These are phyloP conservation scores for Ganoderma boninense DNA, from an alignment of 1,284 basidiomycete species.

Conservation along the genomic window DNA sequence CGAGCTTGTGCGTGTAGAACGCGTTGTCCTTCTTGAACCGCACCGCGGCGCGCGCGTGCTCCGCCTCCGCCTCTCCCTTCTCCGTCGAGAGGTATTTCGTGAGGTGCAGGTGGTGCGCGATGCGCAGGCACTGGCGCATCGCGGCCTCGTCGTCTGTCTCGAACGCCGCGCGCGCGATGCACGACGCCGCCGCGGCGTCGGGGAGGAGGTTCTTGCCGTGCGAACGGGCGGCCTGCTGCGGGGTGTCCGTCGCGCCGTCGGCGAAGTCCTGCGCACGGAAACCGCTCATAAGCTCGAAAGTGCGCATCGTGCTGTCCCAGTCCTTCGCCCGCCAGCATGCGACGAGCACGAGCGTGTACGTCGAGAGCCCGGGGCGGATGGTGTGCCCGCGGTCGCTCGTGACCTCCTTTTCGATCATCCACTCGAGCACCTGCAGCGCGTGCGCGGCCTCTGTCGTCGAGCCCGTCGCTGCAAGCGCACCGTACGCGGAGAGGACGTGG, in stretches of 20 bases:
- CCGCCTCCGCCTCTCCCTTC: slow-evolving; percentile 4
- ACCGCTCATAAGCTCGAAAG: slow-evolving; percentile 75
- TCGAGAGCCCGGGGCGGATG: slow-evolving; percentile 56
- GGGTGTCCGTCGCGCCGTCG: slow-evolving; percentile 44
- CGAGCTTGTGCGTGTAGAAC: slow-evolving; percentile 36
- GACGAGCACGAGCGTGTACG: slow-evolving; percentile 62
- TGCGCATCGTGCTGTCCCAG: slow-evolving; percentile 62
- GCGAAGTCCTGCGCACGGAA: slow-evolving; percentile 61
- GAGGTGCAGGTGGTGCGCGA: slow-evolving; percentile 55
- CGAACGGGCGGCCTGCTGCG: slow-evolving; percentile 18
- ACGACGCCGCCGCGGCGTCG: slow-evolving; percentile 54
- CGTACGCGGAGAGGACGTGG: slow-evolving; percentile 61
- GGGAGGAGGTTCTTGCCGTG: slow-evolving; percentile 52
- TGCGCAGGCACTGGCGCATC: slow-evolving; percentile 65
- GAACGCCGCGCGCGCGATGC: slow-evolving; percentile 58
- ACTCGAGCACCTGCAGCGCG: slow-evolving; percentile 66
- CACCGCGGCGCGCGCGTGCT: slow-evolving; percentile 12
- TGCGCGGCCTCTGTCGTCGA: slow-evolving; percentile 43
- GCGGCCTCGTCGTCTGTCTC: slow-evolving; percentile 49
- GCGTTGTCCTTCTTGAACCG: slow-evolving; percentile 23
- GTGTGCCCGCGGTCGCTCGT: slow-evolving; percentile 42
- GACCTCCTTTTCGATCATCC: slow-evolving; percentile 64
- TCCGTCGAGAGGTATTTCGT: slow-evolving; percentile 20
- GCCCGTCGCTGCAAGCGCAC: slow-evolving; percentile 50
- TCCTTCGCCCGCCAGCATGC: slow-evolving; percentile 68